Evolutionary conservation across 1,284 basidiomycete genomes (phyloP).

Genomic region (Malassezia slooffiae): DNA sequence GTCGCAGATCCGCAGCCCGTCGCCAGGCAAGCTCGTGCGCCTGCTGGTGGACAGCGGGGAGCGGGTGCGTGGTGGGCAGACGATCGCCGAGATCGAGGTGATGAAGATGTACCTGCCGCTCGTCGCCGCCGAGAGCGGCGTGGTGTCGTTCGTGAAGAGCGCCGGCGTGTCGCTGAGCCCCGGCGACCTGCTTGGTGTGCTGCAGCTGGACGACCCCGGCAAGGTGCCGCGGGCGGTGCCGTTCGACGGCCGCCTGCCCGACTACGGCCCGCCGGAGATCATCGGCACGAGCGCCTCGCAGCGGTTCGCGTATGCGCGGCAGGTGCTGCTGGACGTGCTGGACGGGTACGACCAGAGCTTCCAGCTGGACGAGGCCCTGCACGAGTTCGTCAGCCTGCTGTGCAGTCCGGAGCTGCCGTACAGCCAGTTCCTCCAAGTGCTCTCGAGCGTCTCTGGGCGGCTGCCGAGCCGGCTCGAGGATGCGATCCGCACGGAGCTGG

Average conservation of each 20-base stretch:
- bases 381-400: slow-evolving; percentile 67
- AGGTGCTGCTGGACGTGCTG: slow-evolving; percentile 71
- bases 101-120: slow-evolving; percentile 51
- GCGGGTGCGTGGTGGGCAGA: slow-evolving; percentile 86
- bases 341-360: slow-evolving; percentile 45
- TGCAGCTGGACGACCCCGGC: slow-evolving; percentile 88
- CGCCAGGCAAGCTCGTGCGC: slow-evolving; percentile 89
- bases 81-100: slow-evolving; percentile 91
- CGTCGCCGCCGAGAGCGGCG: slow-evolving; percentile 86
- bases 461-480: slow-evolving; percentile 71
- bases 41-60: slow-evolving; percentile 95
- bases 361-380: slow-evolving; percentile 61
- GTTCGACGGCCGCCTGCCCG: slow-evolving; percentile 73
- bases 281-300: slow-evolving; percentile 86
- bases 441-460: slow-evolving; percentile 81
- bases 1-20: slow-evolving; percentile 87
- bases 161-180: slow-evolving; percentile 90
- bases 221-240: slow-evolving; percentile 97
- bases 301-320: slow-evolving; percentile 64
- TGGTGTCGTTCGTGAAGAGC: slow-evolving; percentile 75
- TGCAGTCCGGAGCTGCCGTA: slow-evolving; percentile 80
- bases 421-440: slow-evolving; percentile 69
- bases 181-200: slow-evolving; percentile 95
- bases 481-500: slow-evolving; percentile 66
- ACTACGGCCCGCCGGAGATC: slow-evolving; percentile 61